A percentile compares a stretch with the other conserved stretches of the same genome.
These are phyloP conservation scores for Casuarina glauca DNA, from an alignment of 306 rosid genomes.

Conservation along the genomic window DNA sequence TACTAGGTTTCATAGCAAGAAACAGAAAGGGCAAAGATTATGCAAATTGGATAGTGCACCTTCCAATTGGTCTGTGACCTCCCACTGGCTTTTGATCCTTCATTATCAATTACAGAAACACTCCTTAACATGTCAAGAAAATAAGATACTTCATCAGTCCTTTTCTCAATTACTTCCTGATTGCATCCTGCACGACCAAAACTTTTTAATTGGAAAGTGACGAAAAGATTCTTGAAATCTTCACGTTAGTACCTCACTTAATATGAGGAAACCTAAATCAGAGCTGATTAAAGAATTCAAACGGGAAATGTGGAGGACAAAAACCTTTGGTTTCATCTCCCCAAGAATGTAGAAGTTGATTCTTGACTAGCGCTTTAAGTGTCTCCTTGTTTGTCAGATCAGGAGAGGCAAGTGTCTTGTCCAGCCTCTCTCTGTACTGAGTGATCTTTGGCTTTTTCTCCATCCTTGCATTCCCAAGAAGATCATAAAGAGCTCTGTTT, in stretches of 20 bases:
- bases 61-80: conserved; percentile 68
- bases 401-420: conserved; percentile 66
- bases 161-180: conserved; percentile 47
- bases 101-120: conserved; percentile 44
- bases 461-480: conserved; percentile 52
- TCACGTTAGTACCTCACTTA: conserved; percentile 3
- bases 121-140: conserved; percentile 90
- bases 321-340: conserved; percentile 57
- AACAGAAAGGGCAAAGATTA: conserved; percentile 12
- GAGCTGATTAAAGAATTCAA: conserved; percentile 16
- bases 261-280: not conserved
- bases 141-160: conserved; percentile 60
- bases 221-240: conserved; percentile 2
- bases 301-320: conserved; percentile 10
- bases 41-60: conserved; percentile 46
- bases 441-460: conserved; percentile 53
- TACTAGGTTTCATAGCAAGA: too few relatives aligned
- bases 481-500: conserved; percentile 25
- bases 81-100: conserved; percentile 31
- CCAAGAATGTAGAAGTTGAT: conserved; percentile 51
- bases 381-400: conserved; percentile 57
- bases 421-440: conserved; percentile 79
- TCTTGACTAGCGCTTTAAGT: conserved; percentile 58
- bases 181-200: conserved; percentile 48
- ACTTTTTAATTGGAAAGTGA: conserved; percentile 6